Evolutionary conservation across 2,329 filamentous ascomycete species (phyloP).

Genomic region (Clonostachys solani): DNA sequence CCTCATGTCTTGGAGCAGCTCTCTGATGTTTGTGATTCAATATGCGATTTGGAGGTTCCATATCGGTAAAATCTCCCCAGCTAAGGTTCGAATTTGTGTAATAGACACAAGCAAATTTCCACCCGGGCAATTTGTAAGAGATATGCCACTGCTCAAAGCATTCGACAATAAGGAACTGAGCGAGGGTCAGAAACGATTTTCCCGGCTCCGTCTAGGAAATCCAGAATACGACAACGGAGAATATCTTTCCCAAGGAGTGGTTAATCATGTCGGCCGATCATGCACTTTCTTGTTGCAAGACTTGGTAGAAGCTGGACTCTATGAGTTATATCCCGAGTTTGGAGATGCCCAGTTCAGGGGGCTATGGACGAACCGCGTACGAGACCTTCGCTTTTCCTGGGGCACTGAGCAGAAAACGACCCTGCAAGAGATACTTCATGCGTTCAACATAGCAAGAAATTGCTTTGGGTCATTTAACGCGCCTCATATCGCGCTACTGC

Average conservation of each 20-base stretch:
- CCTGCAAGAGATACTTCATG: background rate
- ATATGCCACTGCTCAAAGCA: background rate
- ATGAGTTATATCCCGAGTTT: background rate
- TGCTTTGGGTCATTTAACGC: background rate
- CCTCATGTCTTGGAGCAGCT: background rate
- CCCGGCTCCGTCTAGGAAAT: too few species aligned
- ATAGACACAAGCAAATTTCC: background rate
- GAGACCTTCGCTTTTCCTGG: background rate
- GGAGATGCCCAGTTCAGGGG: background rate
- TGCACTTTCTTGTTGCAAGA: background rate
- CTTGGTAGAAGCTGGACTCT: background rate
- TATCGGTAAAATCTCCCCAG: background rate
- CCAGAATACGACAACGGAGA: too few species aligned
- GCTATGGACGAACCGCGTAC: background rate
- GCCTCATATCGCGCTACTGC: background rate
- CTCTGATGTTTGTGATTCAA: background rate
- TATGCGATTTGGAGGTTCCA: background rate
- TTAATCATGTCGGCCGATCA: too few species aligned
- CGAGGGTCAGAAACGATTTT: too few species aligned
- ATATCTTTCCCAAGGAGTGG: too few species aligned
- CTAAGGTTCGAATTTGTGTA: background rate
- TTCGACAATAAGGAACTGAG: too few species aligned
- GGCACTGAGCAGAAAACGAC: background rate
- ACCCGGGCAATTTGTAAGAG: background rate
- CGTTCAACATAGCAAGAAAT: background rate